phyloP scores from a whole-genome alignment of 306 rosid species.

The Corylus heterophylla region DNA sequence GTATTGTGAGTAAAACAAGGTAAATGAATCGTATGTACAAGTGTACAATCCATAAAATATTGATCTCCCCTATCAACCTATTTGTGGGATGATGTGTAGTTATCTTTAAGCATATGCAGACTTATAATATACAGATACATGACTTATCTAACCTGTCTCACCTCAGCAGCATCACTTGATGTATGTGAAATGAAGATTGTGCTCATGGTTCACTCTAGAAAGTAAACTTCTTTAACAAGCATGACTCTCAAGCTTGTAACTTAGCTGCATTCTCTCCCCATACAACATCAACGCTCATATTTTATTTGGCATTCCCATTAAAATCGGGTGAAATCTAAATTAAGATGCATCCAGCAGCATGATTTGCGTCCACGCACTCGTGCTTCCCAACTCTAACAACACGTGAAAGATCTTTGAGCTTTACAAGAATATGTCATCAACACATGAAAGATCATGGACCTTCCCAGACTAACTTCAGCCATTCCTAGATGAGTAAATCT shows the following conservation, averaged over 20 bases:
- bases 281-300: slow-evolving; percentile 8
- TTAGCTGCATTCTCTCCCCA: slow-evolving; percentile 23
- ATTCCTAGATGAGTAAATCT: background rate
- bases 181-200: slow-evolving; percentile 15
- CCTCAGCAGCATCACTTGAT: slow-evolving; percentile 20
- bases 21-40: slow-evolving; percentile 48
- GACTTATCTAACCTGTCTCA: slow-evolving; percentile 24
- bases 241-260: slow-evolving; percentile 23
- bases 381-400: slow-evolving; percentile 20
- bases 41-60: slow-evolving; percentile 36
- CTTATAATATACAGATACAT: slow-evolving; percentile 11
- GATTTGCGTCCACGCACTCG: slow-evolving; percentile 15
- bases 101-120: slow-evolving; percentile 22
- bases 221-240: slow-evolving; percentile 21
- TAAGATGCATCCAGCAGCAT: slow-evolving; percentile 17
- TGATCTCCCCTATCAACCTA: slow-evolving; percentile 24
- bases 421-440: slow-evolving; percentile 4
- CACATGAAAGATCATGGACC: slow-evolving; percentile 13
- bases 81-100: slow-evolving; percentile 11
- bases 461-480: slow-evolving; percentile 16
- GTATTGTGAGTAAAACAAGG: background rate
- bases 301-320: slow-evolving; percentile 8
- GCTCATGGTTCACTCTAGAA: slow-evolving; percentile 20
- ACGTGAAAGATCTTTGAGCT: slow-evolving; percentile 16
- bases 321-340: background rate